These are phyloP conservation scores for Cardiospermum halicacabum DNA, from an alignment of 345 rosid species.

Conservation along the genomic window DNA sequence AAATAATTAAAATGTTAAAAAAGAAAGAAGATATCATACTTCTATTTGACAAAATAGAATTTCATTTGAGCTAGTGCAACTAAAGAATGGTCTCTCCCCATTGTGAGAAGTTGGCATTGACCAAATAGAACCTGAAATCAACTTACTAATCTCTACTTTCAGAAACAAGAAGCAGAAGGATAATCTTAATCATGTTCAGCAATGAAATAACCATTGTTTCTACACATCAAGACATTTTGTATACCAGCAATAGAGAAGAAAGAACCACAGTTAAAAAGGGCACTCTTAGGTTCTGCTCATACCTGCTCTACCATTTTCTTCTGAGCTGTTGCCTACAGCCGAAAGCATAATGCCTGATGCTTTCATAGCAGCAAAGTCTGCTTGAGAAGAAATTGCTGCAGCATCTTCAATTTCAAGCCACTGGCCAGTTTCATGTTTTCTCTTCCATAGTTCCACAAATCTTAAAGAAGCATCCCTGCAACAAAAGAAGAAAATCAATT, in stretches of 20 bases:
- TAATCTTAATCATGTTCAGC: background rate
- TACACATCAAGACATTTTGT: background rate
- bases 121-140: background rate
- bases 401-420: constrained; percentile 86
- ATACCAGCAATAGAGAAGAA: background rate
- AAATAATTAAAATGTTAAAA: too few relatives aligned
- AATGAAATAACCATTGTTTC: background rate
- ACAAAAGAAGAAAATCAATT: constrained; percentile 22
- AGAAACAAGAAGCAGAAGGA: background rate
- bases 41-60: background rate
- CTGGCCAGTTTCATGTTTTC: constrained; percentile 90
- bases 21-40: too few relatives aligned
- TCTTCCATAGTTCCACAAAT: constrained; percentile 82
- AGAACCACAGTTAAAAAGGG: background rate
- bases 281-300: constrained; percentile 5
- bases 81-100: background rate
- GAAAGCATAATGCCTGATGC: constrained; percentile 68
- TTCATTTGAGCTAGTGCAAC: background rate
- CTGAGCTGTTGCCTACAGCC: constrained; percentile 43
- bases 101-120: background rate
- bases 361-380: constrained; percentile 54
- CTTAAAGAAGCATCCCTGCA: constrained; percentile 83
- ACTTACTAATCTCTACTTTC: background rate
- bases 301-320: constrained; percentile 51
- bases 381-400: constrained; percentile 49